Evolutionary conservation across 1,284 basidiomycete genomes (phyloP).

Genomic region (Leccinum angustisporum): DNA sequence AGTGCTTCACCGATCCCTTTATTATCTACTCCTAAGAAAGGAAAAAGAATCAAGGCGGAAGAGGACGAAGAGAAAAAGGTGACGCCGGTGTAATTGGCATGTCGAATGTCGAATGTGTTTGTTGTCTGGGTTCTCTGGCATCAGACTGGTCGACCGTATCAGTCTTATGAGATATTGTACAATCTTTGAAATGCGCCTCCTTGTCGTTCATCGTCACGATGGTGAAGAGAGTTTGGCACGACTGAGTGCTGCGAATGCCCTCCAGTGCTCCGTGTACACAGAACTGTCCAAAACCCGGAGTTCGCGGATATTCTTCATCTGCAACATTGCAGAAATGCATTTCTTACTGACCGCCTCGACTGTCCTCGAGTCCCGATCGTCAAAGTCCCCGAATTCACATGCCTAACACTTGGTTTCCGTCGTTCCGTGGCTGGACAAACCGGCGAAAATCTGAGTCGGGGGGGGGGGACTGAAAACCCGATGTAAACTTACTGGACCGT

Average conservation of each 20-base stretch:
- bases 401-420: neutral
- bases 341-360: neutral
- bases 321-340: neutral
- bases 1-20: slow-evolving; percentile 9
- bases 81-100: slow-evolving; percentile 15
- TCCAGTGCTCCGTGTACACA: neutral
- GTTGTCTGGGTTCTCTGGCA: neutral
- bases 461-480: too few relatives aligned
- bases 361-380: neutral
- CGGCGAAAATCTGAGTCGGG: neutral
- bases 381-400: neutral
- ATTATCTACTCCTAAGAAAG: neutral
- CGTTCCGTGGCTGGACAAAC: too few relatives aligned
- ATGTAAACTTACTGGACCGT: neutral
- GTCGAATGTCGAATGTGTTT: neutral
- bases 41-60: slow-evolving; percentile 13
- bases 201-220: too few relatives aligned
- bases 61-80: slow-evolving; percentile 23
- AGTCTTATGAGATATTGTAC: neutral
- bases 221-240: too few relatives aligned
- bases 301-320: neutral
- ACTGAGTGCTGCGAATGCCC: neutral
- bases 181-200: neutral
- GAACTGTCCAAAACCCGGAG: neutral
- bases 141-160: neutral